Conservation (phyloP, 495 filamentous ascomycete species). For the Cetradonia linearis region DNA sequence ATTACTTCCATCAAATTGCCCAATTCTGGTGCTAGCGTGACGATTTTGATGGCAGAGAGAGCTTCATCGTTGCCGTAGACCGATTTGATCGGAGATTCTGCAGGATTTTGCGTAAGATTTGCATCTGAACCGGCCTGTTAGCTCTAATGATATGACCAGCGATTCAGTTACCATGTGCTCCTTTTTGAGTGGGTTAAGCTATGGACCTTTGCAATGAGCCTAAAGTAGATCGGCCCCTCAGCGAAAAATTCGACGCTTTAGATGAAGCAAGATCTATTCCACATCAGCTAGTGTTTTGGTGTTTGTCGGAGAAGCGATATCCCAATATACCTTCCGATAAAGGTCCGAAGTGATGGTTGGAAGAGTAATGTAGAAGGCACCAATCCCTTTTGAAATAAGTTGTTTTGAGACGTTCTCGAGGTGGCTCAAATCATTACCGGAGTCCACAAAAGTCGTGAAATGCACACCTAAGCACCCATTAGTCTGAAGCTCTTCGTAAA, state of each 20-base stretch:
- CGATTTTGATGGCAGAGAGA: slow-evolving; percentile 48
- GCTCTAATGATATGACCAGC: slow-evolving; percentile 4
- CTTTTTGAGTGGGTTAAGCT: slow-evolving; percentile 59
- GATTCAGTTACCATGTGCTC: slow-evolving; percentile 58
- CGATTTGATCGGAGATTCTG: slow-evolving; percentile 13
- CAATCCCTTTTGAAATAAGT: slow-evolving; percentile 67
- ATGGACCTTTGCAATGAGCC: slow-evolving; percentile 78
- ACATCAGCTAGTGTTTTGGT: slow-evolving; percentile 8
- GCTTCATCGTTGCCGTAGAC: slow-evolving; percentile 19
- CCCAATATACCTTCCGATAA: slow-evolving; percentile 45
- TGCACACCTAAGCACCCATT: slow-evolving; percentile 83
- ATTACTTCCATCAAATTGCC: slow-evolving; percentile 53
- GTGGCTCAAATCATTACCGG: slow-evolving; percentile 54
- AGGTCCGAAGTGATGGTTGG: slow-evolving; percentile 73
- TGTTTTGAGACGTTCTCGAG: slow-evolving; percentile 55
- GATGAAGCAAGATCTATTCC: slow-evolving; percentile 53
- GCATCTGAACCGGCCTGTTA: slow-evolving; percentile 11
- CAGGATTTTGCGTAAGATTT: slow-evolving; percentile 14
- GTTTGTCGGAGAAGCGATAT: not conserved
- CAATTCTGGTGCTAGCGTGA: slow-evolving; percentile 73
- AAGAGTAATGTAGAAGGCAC: slow-evolving; percentile 52
- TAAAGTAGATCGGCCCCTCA: slow-evolving; percentile 72
- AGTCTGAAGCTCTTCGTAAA: slow-evolving; percentile 76
- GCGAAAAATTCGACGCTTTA: slow-evolving; percentile 53
- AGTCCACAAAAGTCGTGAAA: slow-evolving; percentile 63